phyloP scores from a whole-genome alignment of 352 stramenopile genomes.

The Phytopythium cucurbitacearum region DNA sequence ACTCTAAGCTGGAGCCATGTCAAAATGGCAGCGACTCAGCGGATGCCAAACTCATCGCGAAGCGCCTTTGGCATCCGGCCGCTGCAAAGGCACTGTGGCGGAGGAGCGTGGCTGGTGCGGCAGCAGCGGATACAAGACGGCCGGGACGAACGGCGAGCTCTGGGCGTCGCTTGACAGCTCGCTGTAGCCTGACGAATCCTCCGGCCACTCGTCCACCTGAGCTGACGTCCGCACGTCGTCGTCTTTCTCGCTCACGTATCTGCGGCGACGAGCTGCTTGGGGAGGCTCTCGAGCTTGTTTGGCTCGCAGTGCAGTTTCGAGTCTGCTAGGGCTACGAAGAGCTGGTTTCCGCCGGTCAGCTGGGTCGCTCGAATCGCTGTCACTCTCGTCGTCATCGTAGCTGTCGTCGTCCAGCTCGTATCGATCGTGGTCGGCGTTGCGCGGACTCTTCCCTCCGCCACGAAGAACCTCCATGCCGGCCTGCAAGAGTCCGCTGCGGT shows the following conservation, averaged over 20 bases:
- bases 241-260: conserved; percentile 20
- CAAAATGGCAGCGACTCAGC: no score
- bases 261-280: conserved; percentile 3
- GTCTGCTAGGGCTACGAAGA: conserved; percentile 22
- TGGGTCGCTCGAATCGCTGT: background rate
- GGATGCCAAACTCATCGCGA: background rate
- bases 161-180: conserved; percentile 20
- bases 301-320: conserved; percentile 32
- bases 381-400: conserved; percentile 11
- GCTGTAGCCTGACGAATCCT: conserved; percentile 7
- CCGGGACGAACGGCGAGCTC: conserved; percentile 41
- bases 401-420: conserved; percentile 10
- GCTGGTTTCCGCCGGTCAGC: background rate
- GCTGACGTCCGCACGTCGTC: conserved; percentile 19
- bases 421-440: conserved; percentile 2
- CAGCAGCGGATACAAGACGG: conserved; percentile 58
- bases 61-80: background rate
- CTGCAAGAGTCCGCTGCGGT: conserved; percentile 51
- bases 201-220: conserved; percentile 1
- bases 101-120: conserved; percentile 17
- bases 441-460: conserved; percentile 10
- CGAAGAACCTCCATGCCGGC: conserved; percentile 61
- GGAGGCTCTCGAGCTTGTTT: conserved; percentile 10
- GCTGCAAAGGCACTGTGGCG: background rate
- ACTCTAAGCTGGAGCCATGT: no score